Conservation (phyloP, 2,329 filamentous ascomycete species). For the Trichoderma simmonsii region DNA sequence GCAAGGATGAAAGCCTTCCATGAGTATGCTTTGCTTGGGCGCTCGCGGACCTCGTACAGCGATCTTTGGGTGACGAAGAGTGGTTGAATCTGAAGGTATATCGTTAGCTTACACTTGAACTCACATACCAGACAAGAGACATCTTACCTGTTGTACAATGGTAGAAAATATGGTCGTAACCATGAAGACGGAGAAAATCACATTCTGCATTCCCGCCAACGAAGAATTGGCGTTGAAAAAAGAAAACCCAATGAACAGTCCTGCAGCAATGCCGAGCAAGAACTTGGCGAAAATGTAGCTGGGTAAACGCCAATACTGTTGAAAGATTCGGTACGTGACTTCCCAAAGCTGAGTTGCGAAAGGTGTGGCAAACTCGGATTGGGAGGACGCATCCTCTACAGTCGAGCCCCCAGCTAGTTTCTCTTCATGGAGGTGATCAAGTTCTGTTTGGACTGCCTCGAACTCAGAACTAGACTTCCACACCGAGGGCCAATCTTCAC, state of each 20-base stretch:
- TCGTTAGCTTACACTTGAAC: slow-evolving; percentile 18
- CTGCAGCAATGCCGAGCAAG: slow-evolving; percentile 55
- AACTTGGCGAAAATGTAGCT: slow-evolving; percentile 74
- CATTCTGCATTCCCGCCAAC: slow-evolving; percentile 68
- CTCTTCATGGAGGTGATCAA: slow-evolving; percentile 59
- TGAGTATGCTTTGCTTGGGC: slow-evolving; percentile 70
- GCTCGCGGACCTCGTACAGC: slow-evolving; percentile 74
- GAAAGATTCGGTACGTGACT: slow-evolving; percentile 67
- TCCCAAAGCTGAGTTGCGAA: slow-evolving; percentile 62
- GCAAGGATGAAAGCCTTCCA: slow-evolving; percentile 71
- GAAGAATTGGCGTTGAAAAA: slow-evolving; percentile 58
- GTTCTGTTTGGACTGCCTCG: slow-evolving; percentile 54
- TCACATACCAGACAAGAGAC: slow-evolving; percentile 33
- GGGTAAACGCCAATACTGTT: slow-evolving; percentile 81
- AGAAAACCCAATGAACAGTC: slow-evolving; percentile 72
- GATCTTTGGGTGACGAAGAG: slow-evolving; percentile 71
- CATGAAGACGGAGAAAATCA: slow-evolving; percentile 74
- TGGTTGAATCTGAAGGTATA: slow-evolving; percentile 58
- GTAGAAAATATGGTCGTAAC: slow-evolving; percentile 70
- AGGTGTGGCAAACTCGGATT: slow-evolving; percentile 74
- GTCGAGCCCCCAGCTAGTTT: slow-evolving; percentile 29
- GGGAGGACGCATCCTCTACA: slow-evolving; percentile 25
- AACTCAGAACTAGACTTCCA: slow-evolving; percentile 58
- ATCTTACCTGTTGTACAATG: slow-evolving; percentile 56
- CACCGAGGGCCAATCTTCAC: slow-evolving; percentile 63